Conservation (phyloP, 208 protist species). For the Leishmania arabica region DNA sequence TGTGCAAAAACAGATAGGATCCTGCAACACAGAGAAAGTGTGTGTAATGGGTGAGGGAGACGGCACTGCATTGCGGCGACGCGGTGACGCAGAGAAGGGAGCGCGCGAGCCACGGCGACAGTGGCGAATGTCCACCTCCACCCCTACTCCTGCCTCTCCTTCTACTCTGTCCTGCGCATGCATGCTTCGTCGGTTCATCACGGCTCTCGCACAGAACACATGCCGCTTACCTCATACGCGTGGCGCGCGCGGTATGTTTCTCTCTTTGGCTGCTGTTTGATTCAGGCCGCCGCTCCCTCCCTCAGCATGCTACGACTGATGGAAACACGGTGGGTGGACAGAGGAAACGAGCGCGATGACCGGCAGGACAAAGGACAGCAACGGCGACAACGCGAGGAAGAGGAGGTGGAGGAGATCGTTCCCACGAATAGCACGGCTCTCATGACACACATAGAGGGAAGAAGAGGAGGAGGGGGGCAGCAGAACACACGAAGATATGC, state of each 20-base stretch:
- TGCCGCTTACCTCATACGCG: background rate
- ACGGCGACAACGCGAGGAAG: background rate
- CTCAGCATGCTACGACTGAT: too few species aligned
- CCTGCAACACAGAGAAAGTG: background rate
- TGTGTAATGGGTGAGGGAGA: background rate
- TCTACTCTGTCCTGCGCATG: background rate
- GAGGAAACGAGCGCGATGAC: background rate
- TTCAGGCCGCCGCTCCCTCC: background rate
- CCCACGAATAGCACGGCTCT: background rate
- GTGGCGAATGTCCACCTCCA: background rate
- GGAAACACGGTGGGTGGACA: background rate
- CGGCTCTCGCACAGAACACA: background rate
- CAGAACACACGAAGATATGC: background rate
- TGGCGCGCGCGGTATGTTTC: background rate
- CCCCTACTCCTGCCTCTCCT: background rate
- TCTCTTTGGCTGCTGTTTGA: background rate
- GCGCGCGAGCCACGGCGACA: background rate
- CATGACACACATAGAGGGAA: background rate
- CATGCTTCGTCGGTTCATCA: background rate
- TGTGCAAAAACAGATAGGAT: background rate
- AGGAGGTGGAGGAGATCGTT: background rate
- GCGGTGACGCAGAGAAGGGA: background rate
- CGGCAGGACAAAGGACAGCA: background rate
- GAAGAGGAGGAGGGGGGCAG: background rate
- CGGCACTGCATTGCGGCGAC: background rate